Conservation (phyloP, 2,329 filamentous ascomycete genomes). For the Pseudogymnoascus sp. region DNA sequence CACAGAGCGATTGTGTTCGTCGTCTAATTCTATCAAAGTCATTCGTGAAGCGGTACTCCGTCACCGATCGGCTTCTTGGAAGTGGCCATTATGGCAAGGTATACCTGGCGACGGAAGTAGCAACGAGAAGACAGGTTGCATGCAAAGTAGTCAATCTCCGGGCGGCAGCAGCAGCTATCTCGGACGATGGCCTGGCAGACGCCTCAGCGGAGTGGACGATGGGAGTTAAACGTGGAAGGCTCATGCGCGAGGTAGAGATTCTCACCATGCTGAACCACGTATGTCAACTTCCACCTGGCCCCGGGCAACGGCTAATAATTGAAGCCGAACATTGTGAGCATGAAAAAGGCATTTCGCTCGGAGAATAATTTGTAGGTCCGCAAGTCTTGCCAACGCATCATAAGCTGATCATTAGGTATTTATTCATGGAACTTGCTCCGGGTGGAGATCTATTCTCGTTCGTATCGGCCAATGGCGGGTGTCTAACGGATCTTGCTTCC, state of each 20-base stretch:
- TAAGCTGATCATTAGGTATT: slow-evolving; percentile 33
- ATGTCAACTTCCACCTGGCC: slow-evolving; percentile 20
- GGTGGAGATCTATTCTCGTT: slow-evolving; percentile 30
- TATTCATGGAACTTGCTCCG: slow-evolving; percentile 49
- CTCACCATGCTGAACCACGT: slow-evolving; percentile 47
- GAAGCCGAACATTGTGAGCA: slow-evolving; percentile 47
- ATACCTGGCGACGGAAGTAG: slow-evolving; percentile 43
- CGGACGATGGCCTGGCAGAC: not conserved
- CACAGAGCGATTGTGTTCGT: not conserved
- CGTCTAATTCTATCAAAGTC: slow-evolving; percentile 24
- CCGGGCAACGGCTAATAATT: not conserved
- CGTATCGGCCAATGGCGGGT: slow-evolving; percentile 18
- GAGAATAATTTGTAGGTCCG: slow-evolving; percentile 36
- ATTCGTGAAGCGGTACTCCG: slow-evolving; percentile 39
- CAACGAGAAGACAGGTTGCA: slow-evolving; percentile 50
- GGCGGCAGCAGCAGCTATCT: not conserved
- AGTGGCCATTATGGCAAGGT: slow-evolving; percentile 45
- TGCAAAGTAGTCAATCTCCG: slow-evolving; percentile 57
- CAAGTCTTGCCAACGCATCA: not conserved
- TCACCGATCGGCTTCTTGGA: slow-evolving; percentile 44
- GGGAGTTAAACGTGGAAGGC: slow-evolving; percentile 26
- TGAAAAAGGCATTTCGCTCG: slow-evolving; percentile 43
- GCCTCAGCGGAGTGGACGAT: not conserved
- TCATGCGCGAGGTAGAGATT: slow-evolving; percentile 43
- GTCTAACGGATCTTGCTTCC: slow-evolving; percentile 19